phyloP scores from a whole-genome alignment of 2,329 filamentous ascomycete genomes.

The Epichloe uncinata region DNA sequence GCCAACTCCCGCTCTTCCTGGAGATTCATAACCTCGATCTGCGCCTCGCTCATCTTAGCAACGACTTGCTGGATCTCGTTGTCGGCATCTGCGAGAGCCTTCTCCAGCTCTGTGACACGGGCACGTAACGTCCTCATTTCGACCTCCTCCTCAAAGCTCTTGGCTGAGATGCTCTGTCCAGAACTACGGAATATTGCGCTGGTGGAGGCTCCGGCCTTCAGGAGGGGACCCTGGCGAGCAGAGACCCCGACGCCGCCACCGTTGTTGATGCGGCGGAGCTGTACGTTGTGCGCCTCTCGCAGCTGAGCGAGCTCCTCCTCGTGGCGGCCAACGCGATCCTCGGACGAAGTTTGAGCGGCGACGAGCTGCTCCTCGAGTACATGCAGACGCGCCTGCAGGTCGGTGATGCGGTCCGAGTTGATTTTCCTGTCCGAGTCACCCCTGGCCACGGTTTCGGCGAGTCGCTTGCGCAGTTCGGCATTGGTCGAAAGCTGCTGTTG shows the following conservation, averaged over 20 bases:
- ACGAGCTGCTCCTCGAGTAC: conserved; percentile 74
- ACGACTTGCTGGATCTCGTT: conserved; percentile 74
- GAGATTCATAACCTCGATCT: conserved; percentile 71
- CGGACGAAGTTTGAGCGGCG: conserved; percentile 69
- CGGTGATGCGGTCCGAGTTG: conserved; percentile 70
- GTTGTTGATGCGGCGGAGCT: conserved; percentile 62
- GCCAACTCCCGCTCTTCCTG: conserved; percentile 65
- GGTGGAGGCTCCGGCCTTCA: conserved; percentile 17
- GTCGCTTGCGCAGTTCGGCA: conserved; percentile 56
- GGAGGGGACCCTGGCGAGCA: conserved; percentile 19
- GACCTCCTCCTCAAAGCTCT: conserved; percentile 57
- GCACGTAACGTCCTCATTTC: conserved; percentile 65
- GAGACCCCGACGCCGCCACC: conserved; percentile 17
- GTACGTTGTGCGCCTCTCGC: conserved; percentile 62
- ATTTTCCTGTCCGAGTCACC: conserved; percentile 73
- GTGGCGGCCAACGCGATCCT: conserved; percentile 69
- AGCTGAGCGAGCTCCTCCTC: conserved; percentile 72
- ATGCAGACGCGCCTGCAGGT: conserved; percentile 69
- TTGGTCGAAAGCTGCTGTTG: conserved; percentile 71
- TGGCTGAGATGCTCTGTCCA: conserved; percentile 40
- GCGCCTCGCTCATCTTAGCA: conserved; percentile 63
- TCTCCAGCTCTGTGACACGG: conserved; percentile 74
- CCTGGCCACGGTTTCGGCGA: conserved; percentile 66
- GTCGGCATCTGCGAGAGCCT: conserved; percentile 45
- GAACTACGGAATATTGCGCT: conserved; percentile 23